Evolutionary conservation across 1,284 basidiomycete species (phyloP), one percentile per base, ranked within the genome.

Genomic region (Earliella scabrosa): DNA sequence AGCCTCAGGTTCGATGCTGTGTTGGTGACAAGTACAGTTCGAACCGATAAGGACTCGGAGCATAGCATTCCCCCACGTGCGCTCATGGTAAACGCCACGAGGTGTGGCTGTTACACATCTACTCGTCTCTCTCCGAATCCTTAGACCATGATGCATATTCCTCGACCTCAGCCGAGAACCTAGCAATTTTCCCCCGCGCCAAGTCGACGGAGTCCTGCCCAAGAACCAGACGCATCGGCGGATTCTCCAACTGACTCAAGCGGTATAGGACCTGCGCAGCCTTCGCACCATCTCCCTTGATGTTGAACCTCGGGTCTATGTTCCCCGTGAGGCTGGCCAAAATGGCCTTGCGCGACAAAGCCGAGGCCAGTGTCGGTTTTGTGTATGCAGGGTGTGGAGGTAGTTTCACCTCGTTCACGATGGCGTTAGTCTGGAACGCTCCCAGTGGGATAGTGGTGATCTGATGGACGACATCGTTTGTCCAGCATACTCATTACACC

Each of bases 91-190:
- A n/a, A n/a, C n/a, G n/a, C 53, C n/a, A 26, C 56, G n/a, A 34
- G 3, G 11, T 3, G 32, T 10, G 32, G n/a, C n/a, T 10, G 32
- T n/a, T n/a, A 34, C 32, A 10, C 11, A 3, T 39, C 38, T 27
- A 29, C n/a, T n/a, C n/a, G n/a, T 45, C 50, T 16, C 20, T 52
- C 14, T 68, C 66, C 0, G 71, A 6, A 6, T 63, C 70, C 16
- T 73, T 64, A 13, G 72, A 70, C 72, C 71, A 73, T 1, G 59
- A 54, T 24, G 59, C 61, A 41, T 68, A 71, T 38, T 60, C 59
- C 35, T 68, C 62, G 6, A 41, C 59, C 18, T 57, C 50, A n/a
- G 59, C 61, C 5, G 62, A 18, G 26, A 72, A 36, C 31, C 34
- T 40, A 31, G 44, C 54, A n/a, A 57, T 54, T 56, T 73, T 68